Evolutionary conservation across 768 basidiomycete genomes (phyloP).

Genomic region (Boletus pseudo-olivaceus): DNA sequence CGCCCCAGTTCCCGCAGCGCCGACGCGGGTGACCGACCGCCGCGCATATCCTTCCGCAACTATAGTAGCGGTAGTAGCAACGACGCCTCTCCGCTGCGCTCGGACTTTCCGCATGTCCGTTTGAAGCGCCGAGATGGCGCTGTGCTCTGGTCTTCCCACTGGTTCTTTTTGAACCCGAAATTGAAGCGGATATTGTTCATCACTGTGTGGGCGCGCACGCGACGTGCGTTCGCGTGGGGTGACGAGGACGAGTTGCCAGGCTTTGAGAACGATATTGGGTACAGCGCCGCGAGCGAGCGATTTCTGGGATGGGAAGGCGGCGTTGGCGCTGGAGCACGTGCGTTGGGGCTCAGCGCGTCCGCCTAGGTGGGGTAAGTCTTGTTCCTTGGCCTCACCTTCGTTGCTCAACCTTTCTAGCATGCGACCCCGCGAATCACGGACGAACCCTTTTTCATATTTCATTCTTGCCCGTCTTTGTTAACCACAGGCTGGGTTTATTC

Average conservation of each 20-base stretch:
- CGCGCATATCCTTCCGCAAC: constrained; percentile 21
- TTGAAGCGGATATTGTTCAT: constrained; percentile 90
- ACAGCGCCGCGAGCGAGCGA: constrained; percentile 44
- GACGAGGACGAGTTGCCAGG: constrained; percentile 42
- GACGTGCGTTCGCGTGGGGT: constrained; percentile 51
- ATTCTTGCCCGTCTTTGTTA: neutral
- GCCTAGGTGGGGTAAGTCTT: constrained; percentile 28
- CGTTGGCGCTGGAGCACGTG: constrained; percentile 76
- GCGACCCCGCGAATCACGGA: neutral
- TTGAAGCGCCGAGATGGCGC: constrained; percentile 65
- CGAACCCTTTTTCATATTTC: neutral
- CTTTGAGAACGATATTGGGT: constrained; percentile 36
- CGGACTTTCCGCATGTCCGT: constrained; percentile 45
- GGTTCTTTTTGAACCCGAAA: constrained; percentile 95
- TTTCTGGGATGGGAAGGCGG: constrained; percentile 82
- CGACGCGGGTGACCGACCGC: constrained; percentile 3
- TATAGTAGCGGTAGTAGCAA: constrained; percentile 37
- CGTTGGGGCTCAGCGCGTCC: constrained; percentile 57
- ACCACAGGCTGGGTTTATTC: neutral
- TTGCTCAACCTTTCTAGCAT: constrained; percentile 17
- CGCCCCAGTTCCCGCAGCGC: constrained; percentile 9
- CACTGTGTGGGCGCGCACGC: constrained; percentile 84
- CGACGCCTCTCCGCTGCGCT: constrained; percentile 28
- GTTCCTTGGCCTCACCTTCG: constrained; percentile 4
- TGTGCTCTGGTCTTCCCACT: constrained; percentile 92